Conservation (phyloP, 352 stramenopile genomes). For the Phytopythium chamaehyphon region DNA sequence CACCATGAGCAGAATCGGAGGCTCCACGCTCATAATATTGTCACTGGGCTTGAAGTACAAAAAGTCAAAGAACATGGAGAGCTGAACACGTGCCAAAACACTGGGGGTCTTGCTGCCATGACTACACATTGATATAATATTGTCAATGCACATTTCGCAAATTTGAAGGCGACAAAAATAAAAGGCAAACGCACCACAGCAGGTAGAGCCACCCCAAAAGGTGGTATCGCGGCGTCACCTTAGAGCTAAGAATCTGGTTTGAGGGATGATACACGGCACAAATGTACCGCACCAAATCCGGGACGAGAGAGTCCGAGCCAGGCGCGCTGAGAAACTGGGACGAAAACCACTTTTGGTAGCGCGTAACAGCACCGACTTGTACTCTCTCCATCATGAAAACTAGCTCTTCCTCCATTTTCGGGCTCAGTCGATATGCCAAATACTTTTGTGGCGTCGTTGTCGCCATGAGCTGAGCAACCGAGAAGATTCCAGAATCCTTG, state of each 20-base stretch:
- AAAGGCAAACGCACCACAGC: constrained; percentile 43
- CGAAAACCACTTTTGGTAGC: constrained; percentile 87
- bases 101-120: constrained; percentile 66
- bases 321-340: constrained; percentile 69
- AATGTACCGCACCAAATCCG: constrained; percentile 80
- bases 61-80: constrained; percentile 88
- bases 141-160: too few relatives aligned
- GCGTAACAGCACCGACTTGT: constrained; percentile 65
- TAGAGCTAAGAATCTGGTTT: constrained; percentile 76
- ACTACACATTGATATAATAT: too few relatives aligned
- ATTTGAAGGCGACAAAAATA: background rate
- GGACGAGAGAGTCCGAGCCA: constrained; percentile 68
- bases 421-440: constrained; percentile 72
- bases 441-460: constrained; percentile 71
- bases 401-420: constrained; percentile 84
- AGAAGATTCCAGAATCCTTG: constrained; percentile 51
- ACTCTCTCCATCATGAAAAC: constrained; percentile 87
- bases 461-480: constrained; percentile 70
- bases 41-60: constrained; percentile 79
- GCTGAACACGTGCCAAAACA: constrained; percentile 65
- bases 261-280: constrained; percentile 82
- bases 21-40: constrained; percentile 83
- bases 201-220: constrained; percentile 86
- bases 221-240: constrained; percentile 83
- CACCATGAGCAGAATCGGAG: constrained; percentile 82